Evolutionary conservation across 805 yeast species (phyloP), one percentile per base, ranked within the genome.

Genomic region (Candida ovalis): DNA sequence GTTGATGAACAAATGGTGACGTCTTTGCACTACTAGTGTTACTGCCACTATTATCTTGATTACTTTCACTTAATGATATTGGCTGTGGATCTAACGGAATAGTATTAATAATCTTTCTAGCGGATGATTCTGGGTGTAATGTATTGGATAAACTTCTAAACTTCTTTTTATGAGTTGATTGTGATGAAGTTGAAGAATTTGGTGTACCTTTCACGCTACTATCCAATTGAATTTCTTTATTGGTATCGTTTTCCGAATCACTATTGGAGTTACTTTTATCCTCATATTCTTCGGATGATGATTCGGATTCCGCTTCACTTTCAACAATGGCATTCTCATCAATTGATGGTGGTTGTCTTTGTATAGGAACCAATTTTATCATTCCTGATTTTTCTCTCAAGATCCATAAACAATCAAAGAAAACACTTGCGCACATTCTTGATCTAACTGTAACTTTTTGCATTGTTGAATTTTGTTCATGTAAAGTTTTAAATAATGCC

Each of bases 381-480:
- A 90, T 86, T 13, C 97, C 97, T 51, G 89, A 88, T 63, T 88
- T 86, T 56, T 88, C 92, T 56, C 96, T 72, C 59, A 94, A 70
- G 3, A 88, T 76, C 81, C 91, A 87, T 43, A 92, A 70, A 58
- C 92, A 84, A 67, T 94, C 99, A 66, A 92, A 94, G 58, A 92
- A 89, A 2, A 91, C 89, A 49, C 94, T 84, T 0, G 96, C 97
- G 8, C 95, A 80, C 96, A 89, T 86, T 56, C 99, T 77, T 4
- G 95, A 84, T 43, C 87, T 75, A 15, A 91, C 84, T 2, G 77
- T 76, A 3, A 87, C 81, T 37, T 71, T 69, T 15, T 64, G 63
- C 9, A 68, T 65, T 48, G 62, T 55, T n/a, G 66, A 65, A 32
- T 60, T 66, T 52, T 77, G 80, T 38, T 79, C 83, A 53, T 82